Conservation (phyloP, 2,329 filamentous ascomycete genomes). For the Aspergillus ruber region DNA sequence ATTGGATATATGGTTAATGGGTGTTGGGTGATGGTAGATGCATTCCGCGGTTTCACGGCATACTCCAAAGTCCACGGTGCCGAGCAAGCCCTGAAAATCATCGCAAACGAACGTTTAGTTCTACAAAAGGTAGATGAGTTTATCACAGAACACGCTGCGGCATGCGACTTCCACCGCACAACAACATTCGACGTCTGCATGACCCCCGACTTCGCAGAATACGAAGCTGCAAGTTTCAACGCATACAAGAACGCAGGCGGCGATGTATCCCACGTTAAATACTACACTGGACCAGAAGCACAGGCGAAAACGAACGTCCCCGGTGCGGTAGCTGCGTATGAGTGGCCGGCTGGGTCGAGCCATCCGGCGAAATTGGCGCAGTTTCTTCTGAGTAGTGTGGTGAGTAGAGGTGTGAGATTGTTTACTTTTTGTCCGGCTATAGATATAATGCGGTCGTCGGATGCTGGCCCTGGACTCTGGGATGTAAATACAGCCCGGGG, state of each 20-base stretch:
- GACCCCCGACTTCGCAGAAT: constrained; percentile 41
- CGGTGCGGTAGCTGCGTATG: constrained; percentile 41
- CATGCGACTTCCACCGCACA: constrained; percentile 43
- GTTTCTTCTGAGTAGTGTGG: constrained; percentile 37
- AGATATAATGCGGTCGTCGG: constrained; percentile 12
- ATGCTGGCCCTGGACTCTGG: constrained; percentile 4
- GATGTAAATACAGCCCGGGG: constrained; percentile 14
- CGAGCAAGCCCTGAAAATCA: constrained; percentile 42
- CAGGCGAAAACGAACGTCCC: constrained; percentile 30
- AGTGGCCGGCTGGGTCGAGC: constrained; percentile 46
- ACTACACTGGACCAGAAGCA: constrained; percentile 37
- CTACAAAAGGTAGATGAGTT: constrained; percentile 37
- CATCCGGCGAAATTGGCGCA: constrained; percentile 47
- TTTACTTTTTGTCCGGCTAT: constrained; percentile 41
- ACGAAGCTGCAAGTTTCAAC: constrained; percentile 36
- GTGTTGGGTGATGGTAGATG: constrained; percentile 23
- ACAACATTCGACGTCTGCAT: constrained; percentile 47
- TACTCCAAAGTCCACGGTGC: constrained; percentile 39
- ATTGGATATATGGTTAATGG: not conserved
- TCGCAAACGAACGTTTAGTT: constrained; percentile 40
- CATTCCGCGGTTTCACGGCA: constrained; percentile 44
- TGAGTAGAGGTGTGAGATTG: constrained; percentile 34
- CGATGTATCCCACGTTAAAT: constrained; percentile 38
- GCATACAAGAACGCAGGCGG: constrained; percentile 39
- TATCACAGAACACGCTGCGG: constrained; percentile 35